Conservation (phyloP, 768 basidiomycete genomes). For the Neoboletus magnificus region DNA sequence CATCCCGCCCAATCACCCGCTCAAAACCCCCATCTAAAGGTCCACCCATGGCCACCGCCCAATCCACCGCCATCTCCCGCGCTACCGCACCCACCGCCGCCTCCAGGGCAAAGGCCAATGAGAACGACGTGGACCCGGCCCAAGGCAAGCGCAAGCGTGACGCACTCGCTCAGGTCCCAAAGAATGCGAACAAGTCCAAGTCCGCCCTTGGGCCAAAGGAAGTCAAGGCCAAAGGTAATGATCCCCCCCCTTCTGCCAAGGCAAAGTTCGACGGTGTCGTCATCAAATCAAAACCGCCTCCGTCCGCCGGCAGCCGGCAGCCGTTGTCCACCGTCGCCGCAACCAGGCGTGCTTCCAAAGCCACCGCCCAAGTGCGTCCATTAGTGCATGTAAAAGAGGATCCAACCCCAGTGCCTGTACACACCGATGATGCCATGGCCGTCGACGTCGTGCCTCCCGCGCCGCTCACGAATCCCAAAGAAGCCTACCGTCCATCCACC, state of each 20-base stretch:
- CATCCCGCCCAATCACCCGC: constrained; percentile 60
- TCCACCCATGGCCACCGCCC: constrained; percentile 34
- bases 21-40: constrained; percentile 51
- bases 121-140: constrained; percentile 45
- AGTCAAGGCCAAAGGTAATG: constrained; percentile 57
- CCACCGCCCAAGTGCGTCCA: constrained; percentile 24
- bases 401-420: constrained; percentile 12
- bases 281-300: constrained; percentile 45
- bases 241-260: constrained; percentile 37
- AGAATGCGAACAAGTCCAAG: constrained; percentile 44
- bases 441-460: constrained; percentile 42
- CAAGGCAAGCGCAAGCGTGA: constrained; percentile 74
- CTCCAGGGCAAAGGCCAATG: constrained; percentile 35
- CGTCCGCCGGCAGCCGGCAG: constrained; percentile 40
- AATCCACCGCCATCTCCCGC: constrained; percentile 36
- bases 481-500: constrained; percentile 32
- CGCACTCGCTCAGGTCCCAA: constrained; percentile 67
- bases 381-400: constrained; percentile 32
- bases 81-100: constrained; percentile 41
- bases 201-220: constrained; percentile 31
- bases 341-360: constrained; percentile 38
- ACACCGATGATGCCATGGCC: constrained; percentile 52
- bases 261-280: constrained; percentile 63
- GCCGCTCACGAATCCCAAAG: not conserved
- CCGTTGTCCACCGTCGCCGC: constrained; percentile 52